phyloP scores from a whole-genome alignment of 306 rosid species.

The Gillenia trifoliata region DNA sequence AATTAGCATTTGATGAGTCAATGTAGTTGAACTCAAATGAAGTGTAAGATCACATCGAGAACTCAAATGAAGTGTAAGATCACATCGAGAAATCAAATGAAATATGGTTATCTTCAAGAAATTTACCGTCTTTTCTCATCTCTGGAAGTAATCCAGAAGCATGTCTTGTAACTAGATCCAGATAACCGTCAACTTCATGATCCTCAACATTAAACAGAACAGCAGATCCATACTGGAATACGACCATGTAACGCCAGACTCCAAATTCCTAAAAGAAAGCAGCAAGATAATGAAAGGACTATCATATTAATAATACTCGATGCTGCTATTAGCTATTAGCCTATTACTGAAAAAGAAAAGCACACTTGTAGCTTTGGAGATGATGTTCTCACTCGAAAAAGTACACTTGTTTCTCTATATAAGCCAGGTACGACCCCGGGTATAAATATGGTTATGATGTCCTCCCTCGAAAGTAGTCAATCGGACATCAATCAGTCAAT shows the following conservation, averaged over 20 bases:
- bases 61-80: background rate
- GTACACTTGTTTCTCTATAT: background rate
- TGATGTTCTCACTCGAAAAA: background rate
- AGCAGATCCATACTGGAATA: conserved; percentile 90
- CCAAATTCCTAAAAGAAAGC: conserved; percentile 43
- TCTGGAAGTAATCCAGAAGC: conserved; percentile 86
- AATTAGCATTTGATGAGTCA: background rate
- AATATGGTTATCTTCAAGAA: conserved; percentile 14
- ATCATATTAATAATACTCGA: background rate
- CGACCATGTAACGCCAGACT: conserved; percentile 61
- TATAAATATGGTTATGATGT: background rate
- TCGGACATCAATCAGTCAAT: background rate
- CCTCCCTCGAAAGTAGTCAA: background rate
- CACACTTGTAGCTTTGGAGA: background rate
- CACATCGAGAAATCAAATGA: background rate
- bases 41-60: no score
- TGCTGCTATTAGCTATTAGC: background rate
- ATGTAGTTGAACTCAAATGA: background rate
- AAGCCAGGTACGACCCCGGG: background rate
- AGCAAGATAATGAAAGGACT: conserved; percentile 12
- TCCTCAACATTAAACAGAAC: conserved; percentile 89
- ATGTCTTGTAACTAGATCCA: conserved; percentile 67
- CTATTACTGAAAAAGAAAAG: background rate
- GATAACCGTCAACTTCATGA: conserved; percentile 71
- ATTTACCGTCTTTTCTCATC: conserved; percentile 81